phyloP scores from a whole-genome alignment of 768 basidiomycete species.

The Psilocybe subaeruginosa region DNA sequence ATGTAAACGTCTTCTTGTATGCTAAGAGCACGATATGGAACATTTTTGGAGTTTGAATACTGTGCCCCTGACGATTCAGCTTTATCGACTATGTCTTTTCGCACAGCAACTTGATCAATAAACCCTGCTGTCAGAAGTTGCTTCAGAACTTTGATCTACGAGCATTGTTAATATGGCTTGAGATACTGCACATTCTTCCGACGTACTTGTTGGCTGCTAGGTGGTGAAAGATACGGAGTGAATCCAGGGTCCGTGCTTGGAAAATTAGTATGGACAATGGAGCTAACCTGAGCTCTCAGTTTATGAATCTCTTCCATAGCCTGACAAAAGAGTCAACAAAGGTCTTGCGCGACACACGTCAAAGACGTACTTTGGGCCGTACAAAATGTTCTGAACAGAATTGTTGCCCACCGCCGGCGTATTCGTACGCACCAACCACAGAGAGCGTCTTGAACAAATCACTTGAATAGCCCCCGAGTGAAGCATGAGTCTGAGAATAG shows the following conservation, averaged over 20 bases:
- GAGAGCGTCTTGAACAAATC: constrained; percentile 89
- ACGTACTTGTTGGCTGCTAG: constrained; percentile 73
- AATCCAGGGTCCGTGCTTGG: constrained; percentile 64
- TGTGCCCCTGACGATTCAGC: constrained; percentile 61
- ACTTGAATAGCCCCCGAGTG: constrained; percentile 79
- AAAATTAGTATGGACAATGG: constrained; percentile 82
- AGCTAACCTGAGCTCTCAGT: constrained; percentile 84
- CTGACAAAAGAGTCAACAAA: constrained; percentile 39
- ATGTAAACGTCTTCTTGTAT: constrained; percentile 88
- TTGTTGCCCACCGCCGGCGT: constrained; percentile 73
- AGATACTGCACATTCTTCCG: not conserved
- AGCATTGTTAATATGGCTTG: not conserved
- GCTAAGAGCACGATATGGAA: constrained; percentile 83
- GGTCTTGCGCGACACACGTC: not conserved
- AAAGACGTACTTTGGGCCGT: constrained; percentile 69
- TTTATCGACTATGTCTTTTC: constrained; percentile 79
- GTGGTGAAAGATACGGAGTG: constrained; percentile 70
- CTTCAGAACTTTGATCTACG: constrained; percentile 84
- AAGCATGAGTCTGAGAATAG: constrained; percentile 64
- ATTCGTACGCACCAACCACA: constrained; percentile 97
- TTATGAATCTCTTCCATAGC: constrained; percentile 99
- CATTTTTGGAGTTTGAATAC: constrained; percentile 74
- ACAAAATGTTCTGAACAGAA: constrained; percentile 94
- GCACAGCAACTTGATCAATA: constrained; percentile 93
- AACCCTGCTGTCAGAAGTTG: constrained; percentile 89